These are phyloP conservation scores for Podospora pseudocomata DNA, from an alignment of 495 filamentous ascomycete species.

Conservation along the genomic window DNA sequence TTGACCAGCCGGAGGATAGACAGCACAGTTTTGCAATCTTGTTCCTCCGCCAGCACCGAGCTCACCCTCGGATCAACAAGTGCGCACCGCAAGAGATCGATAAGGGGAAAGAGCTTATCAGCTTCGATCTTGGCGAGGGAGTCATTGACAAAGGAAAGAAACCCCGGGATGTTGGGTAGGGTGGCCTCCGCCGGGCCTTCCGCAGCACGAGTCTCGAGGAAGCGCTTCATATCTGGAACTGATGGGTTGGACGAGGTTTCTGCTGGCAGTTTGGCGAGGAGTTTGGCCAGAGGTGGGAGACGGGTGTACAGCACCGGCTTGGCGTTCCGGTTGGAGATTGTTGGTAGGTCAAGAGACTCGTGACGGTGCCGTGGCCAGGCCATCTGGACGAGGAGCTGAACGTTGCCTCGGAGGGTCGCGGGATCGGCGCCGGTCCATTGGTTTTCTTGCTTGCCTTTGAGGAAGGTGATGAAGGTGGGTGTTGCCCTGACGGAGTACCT, in stretches of 20 bases:
- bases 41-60: constrained; percentile 79
- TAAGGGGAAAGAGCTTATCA: constrained; percentile 67
- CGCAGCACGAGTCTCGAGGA: constrained; percentile 55
- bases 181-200: constrained; percentile 56
- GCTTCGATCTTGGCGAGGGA: constrained; percentile 50
- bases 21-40: constrained; percentile 57
- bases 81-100: constrained; percentile 76
- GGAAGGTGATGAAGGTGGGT: constrained; percentile 87
- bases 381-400: constrained; percentile 71
- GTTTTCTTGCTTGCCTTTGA: constrained; percentile 70
- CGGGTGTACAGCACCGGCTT: constrained; percentile 73
- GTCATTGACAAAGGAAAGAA: constrained; percentile 51
- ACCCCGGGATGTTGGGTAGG: constrained; percentile 56
- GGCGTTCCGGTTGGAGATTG: constrained; percentile 57
- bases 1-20: constrained; percentile 60
- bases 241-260: constrained; percentile 47
- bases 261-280: constrained; percentile 69
- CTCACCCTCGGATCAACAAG: constrained; percentile 81
- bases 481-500: constrained; percentile 71
- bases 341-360: constrained; percentile 62
- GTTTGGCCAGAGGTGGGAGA: constrained; percentile 77
- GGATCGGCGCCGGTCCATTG: constrained; percentile 77
- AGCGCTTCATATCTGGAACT: constrained; percentile 57
- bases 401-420: constrained; percentile 62
- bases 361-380: constrained; percentile 78